These are phyloP conservation scores for Eimeria falciformis DNA, from an alignment of 169 alveolate species.

Conservation along the genomic window DNA sequence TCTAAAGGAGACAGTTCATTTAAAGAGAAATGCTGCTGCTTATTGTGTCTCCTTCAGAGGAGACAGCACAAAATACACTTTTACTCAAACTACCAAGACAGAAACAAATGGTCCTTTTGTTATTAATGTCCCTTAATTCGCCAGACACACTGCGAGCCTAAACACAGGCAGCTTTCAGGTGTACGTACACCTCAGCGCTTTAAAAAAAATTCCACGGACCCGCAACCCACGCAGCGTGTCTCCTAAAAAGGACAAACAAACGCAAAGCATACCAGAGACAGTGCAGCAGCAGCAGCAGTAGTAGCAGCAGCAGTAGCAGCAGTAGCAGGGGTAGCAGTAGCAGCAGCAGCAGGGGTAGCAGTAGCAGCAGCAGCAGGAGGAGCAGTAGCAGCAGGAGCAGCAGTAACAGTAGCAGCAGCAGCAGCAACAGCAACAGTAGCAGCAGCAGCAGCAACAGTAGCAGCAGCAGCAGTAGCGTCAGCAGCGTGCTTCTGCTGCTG, in stretches of 20 bases:
- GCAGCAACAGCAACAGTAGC: conserved; percentile 23
- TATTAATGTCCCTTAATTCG: neutral
- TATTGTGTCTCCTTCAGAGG: too few species aligned
- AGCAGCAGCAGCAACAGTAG: neutral
- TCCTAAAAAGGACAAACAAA: neutral
- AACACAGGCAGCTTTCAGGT: neutral
- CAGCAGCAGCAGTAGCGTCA: neutral
- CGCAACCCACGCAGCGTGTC: neutral
- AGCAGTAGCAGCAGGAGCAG: conserved; percentile 5
- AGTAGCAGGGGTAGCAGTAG: conserved; percentile 11
- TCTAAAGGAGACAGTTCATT: too few species aligned
- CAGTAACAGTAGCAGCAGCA: neutral
- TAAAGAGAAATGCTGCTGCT: too few species aligned
- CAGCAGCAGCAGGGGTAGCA: conserved; percentile 33
- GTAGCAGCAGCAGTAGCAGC: neutral
- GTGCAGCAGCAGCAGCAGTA: neutral
- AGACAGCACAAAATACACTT: too few species aligned
- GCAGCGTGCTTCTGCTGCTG: neutral
- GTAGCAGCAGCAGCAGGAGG: conserved; percentile 4
- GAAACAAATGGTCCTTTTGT: neutral
- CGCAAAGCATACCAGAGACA: neutral
- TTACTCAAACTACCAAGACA: too few species aligned
- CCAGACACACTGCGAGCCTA: neutral
- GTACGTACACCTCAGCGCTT: neutral
- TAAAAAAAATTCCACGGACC: neutral